Base-by-base conservation (phyloP, 1,139 yeast genomes). In the Candida freyschussii region DNA sequence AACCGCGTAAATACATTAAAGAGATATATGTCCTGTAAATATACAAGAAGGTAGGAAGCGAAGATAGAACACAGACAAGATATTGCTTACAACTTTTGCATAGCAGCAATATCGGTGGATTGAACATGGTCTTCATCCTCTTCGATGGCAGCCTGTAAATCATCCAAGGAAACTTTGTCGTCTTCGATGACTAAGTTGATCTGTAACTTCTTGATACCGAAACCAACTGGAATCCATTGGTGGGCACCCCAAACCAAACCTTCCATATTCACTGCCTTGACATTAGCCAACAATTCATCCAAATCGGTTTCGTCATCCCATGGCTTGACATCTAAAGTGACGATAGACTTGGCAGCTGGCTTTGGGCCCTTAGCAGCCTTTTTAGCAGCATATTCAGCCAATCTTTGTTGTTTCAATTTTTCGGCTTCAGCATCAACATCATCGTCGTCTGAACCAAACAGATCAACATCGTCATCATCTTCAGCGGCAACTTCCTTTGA, bases 261-360 rank as follows among this genome's bases (percentile, higher is more conserved):
- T 33, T 89, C 97, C 71, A 70, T 67, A 63, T 78, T 81, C 56
- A 89, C 66, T 52, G 73, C 62, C 78, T 86, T 87, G 60, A 87
- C 96, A 66, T 78, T 76, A 43, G 80, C 89, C 56, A 85, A 69
- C 70, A 91, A 65, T 67, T 79, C 80, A 41, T 91, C 95, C 65
- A 93, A 75, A 64, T 89, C 80, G 52, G 98, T 91, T 76, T 91
- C 97, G 60, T 91, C 97, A 69, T 91, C 98, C 98, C 98, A 91
- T 70, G 96, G 97, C 82, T 91, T 91, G 56, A 91, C 95, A 58
- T 91, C 98, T 59, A 91, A 62, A 58, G 98, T 91, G 59, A 91
- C 95, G 54, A 87, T 73, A 47, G 97, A 85, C 78, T 91, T 91
- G 62, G 98, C 97, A 67, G 96, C 95, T 59, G 96, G 86, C 78